phyloP scores from a whole-genome alignment of 1,284 basidiomycete species.

The Coniferiporia weirii region DNA sequence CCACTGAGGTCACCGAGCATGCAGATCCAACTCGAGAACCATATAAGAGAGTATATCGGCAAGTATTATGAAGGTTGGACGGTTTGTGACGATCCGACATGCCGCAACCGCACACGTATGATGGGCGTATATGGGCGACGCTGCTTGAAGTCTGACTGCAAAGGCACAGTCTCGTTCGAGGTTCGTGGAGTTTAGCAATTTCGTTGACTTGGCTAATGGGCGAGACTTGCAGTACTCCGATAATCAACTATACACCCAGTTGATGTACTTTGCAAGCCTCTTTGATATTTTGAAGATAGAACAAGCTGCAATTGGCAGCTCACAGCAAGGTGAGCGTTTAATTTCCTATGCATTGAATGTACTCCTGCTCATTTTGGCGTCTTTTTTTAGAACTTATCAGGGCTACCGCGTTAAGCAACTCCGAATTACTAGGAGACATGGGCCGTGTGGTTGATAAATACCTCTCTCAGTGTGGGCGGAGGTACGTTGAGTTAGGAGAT shows the following conservation, averaged over 20 bases:
- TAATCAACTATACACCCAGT: slow-evolving; percentile 78
- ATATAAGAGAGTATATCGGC: slow-evolving; percentile 73
- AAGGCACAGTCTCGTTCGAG: slow-evolving; percentile 69
- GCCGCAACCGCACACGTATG: slow-evolving; percentile 79
- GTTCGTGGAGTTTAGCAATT: slow-evolving; percentile 36
- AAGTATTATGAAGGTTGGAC: slow-evolving; percentile 90
- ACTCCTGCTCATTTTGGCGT: slow-evolving; percentile 3
- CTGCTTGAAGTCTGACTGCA: slow-evolving; percentile 69
- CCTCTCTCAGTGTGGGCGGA: slow-evolving; percentile 75
- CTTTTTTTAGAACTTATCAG: slow-evolving; percentile 47
- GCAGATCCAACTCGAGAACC: slow-evolving; percentile 79
- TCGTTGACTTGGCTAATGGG: not conserved
- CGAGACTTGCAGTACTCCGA: slow-evolving; percentile 67
- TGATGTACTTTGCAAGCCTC: slow-evolving; percentile 74
- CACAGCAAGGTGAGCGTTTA: slow-evolving; percentile 43
- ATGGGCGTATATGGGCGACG: slow-evolving; percentile 88
- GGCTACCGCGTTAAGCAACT: slow-evolving; percentile 47
- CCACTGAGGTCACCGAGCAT: slow-evolving; percentile 56
- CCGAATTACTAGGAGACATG: slow-evolving; percentile 47
- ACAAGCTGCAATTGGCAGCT: slow-evolving; percentile 43
- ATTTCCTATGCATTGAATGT: slow-evolving; percentile 1
- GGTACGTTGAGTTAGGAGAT: slow-evolving; percentile 76
- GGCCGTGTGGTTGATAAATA: slow-evolving; percentile 65
- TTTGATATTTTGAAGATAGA: slow-evolving; percentile 71
- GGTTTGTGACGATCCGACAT: slow-evolving; percentile 83